Conservation (phyloP, 345 rosid genomes). For the Triadica sebifera region DNA sequence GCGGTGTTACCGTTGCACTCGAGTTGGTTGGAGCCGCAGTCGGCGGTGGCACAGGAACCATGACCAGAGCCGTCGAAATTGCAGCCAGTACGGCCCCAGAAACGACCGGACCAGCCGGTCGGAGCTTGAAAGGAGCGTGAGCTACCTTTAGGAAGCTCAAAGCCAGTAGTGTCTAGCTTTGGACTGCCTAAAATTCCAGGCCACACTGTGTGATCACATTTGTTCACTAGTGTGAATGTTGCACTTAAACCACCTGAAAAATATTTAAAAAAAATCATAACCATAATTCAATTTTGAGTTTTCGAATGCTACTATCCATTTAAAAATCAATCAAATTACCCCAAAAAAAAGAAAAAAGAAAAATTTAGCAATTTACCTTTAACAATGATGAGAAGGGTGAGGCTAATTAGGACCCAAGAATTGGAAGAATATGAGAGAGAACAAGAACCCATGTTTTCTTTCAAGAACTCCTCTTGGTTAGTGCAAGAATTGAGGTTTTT, state of each 20-base stretch:
- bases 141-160: constrained; percentile 29
- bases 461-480: too few relatives aligned
- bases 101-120: constrained; percentile 46
- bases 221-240: constrained; percentile 39
- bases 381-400: constrained; percentile 23
- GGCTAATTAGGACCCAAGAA: constrained; percentile 8
- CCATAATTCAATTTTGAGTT: not conserved
- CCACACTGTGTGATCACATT: constrained; percentile 41
- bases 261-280: not conserved
- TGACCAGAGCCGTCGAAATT: constrained; percentile 25
- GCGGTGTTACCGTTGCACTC: constrained; percentile 29
- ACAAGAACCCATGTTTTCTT: too few relatives aligned
- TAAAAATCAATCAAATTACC: not conserved
- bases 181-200: constrained; percentile 43
- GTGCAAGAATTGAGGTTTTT: too few relatives aligned
- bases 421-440: not conserved
- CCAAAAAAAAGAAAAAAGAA: not conserved
- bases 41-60: constrained; percentile 27
- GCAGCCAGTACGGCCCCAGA: constrained; percentile 43
- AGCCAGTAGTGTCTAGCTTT: constrained; percentile 34
- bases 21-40: constrained; percentile 28
- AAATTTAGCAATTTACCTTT: constrained; percentile 28
- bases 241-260: constrained; percentile 29
- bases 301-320: too few relatives aligned
- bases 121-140: constrained; percentile 39